These are phyloP conservation scores for Trichocladium uniseriatum DNA, from an alignment of 495 filamentous ascomycete species.

Conservation along the genomic window DNA sequence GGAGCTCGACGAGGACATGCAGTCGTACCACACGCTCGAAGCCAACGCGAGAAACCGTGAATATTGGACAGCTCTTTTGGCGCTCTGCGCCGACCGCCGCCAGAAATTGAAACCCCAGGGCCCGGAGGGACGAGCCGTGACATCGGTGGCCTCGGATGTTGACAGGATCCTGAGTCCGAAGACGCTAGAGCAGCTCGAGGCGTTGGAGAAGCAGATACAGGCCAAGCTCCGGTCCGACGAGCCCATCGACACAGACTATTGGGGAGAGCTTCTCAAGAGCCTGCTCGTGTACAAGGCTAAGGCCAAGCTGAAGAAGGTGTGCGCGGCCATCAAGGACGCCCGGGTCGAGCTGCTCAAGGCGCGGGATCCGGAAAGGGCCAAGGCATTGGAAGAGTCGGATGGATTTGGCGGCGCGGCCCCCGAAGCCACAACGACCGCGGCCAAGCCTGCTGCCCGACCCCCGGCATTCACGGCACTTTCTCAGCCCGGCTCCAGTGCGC, in stretches of 20 bases:
- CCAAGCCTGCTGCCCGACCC: slow-evolving; percentile 19
- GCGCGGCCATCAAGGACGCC: slow-evolving; percentile 65
- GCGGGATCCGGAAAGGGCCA: slow-evolving; percentile 63
- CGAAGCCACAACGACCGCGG: slow-evolving; percentile 4
- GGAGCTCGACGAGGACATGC: slow-evolving; percentile 80
- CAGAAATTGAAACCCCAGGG: slow-evolving; percentile 52
- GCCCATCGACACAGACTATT: slow-evolving; percentile 93
- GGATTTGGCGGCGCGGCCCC: slow-evolving; percentile 13
- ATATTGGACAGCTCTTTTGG: slow-evolving; percentile 87
- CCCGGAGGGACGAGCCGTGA: slow-evolving; percentile 62
- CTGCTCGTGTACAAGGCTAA: slow-evolving; percentile 85
- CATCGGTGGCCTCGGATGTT: slow-evolving; percentile 77
- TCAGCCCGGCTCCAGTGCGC: slow-evolving; percentile 24
- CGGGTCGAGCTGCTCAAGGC: slow-evolving; percentile 57
- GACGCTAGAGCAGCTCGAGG: slow-evolving; percentile 73
- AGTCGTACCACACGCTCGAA: slow-evolving; percentile 75
- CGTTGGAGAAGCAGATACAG: slow-evolving; percentile 74
- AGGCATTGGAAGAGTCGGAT: slow-evolving; percentile 33
- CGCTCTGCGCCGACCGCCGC: slow-evolving; percentile 72
- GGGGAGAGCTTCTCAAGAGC: slow-evolving; percentile 83
- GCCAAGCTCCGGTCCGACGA: slow-evolving; percentile 79
- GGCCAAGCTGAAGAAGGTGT: slow-evolving; percentile 73
- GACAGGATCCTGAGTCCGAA: slow-evolving; percentile 81
- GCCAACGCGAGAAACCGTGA: slow-evolving; percentile 64
- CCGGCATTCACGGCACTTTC: slow-evolving; percentile 21